Percentiles rank a stretch among this genome's conserved stretches.
Evolutionary conservation across 2,329 filamentous ascomycete genomes (phyloP).

Genomic region (Spiromastix sp.): DNA sequence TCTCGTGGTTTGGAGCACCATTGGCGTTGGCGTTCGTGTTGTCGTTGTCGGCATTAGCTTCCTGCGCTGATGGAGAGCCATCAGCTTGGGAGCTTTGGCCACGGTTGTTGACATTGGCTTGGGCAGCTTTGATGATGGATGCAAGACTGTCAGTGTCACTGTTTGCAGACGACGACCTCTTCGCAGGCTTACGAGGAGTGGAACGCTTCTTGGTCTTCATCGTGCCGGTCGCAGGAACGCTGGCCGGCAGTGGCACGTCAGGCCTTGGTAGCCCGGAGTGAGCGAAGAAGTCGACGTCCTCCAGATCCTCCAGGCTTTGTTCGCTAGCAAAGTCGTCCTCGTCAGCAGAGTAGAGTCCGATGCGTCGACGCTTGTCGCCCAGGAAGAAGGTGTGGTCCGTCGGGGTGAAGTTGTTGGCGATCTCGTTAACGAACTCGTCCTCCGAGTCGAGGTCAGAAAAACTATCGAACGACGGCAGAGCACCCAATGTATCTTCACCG

Average conservation of each 20-base stretch:
- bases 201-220: slow-evolving; percentile 41
- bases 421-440: slow-evolving; percentile 68
- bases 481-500: slow-evolving; percentile 41
- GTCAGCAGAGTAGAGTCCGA: slow-evolving; percentile 59
- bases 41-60: slow-evolving; percentile 3
- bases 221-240: slow-evolving; percentile 32
- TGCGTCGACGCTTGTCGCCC: slow-evolving; percentile 60
- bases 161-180: slow-evolving; percentile 18
- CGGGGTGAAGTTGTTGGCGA: slow-evolving; percentile 57
- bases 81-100: slow-evolving; percentile 35
- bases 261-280: slow-evolving; percentile 54
- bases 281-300: slow-evolving; percentile 54
- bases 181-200: slow-evolving; percentile 28
- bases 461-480: slow-evolving; percentile 67
- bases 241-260: slow-evolving; percentile 43
- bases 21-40: slow-evolving; percentile 9
- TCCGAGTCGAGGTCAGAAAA: slow-evolving; percentile 86
- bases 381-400: slow-evolving; percentile 50
- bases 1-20: slow-evolving; percentile 35
- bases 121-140: slow-evolving; percentile 19
- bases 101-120: slow-evolving; percentile 20
- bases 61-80: slow-evolving; percentile 25
- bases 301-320: slow-evolving; percentile 65
- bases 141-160: slow-evolving; percentile 21
- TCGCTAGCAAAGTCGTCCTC: slow-evolving; percentile 69